Conservation (phyloP, 176 grass and related monocot species). For the Rhynchospora breviuscula region DNA sequence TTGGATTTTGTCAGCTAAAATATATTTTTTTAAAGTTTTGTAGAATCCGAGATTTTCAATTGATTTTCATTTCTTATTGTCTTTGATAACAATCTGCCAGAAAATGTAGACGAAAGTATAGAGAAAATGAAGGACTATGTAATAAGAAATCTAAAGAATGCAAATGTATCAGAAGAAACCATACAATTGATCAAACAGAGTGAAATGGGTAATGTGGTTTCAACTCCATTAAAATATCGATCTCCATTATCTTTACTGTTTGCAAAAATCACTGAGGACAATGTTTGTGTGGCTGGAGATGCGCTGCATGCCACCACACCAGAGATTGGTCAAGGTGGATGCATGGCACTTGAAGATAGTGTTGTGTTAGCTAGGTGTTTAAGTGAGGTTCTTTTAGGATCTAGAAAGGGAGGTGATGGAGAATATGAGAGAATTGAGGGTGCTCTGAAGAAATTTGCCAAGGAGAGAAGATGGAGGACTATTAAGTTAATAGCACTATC, state of each 20-base stretch:
- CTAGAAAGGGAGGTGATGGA: not conserved
- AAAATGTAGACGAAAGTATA: slow-evolving; percentile 30
- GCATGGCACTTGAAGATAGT: slow-evolving; percentile 73
- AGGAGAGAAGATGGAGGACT: slow-evolving; percentile 60
- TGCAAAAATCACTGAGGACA: slow-evolving; percentile 38
- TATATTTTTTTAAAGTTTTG: not conserved
- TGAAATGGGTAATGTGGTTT: slow-evolving; percentile 38
- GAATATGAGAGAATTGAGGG: slow-evolving; percentile 33
- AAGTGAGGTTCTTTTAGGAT: slow-evolving; percentile 30
- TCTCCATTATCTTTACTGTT: slow-evolving; percentile 39
- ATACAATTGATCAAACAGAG: slow-evolving; percentile 35
- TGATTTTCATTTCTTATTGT: not conserved
- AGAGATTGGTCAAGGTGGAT: slow-evolving; percentile 67
- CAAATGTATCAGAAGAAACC: slow-evolving; percentile 26
- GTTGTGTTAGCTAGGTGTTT: slow-evolving; percentile 50
- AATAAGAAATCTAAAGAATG: slow-evolving; percentile 25
- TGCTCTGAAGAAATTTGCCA: slow-evolving; percentile 34
- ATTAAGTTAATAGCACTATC: slow-evolving; percentile 28
- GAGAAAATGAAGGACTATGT: slow-evolving; percentile 42
- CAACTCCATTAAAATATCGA: slow-evolving; percentile 45
- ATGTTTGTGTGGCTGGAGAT: slow-evolving; percentile 65
- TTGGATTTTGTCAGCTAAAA: not conserved
- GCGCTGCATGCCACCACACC: slow-evolving; percentile 85
- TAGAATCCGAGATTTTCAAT: not conserved
- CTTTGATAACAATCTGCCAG: not conserved